Percentiles rank a stretch among this genome's conserved stretches.
Conservation (phyloP, 495 filamentous ascomycete species). For the Schizothecium vesticola region DNA sequence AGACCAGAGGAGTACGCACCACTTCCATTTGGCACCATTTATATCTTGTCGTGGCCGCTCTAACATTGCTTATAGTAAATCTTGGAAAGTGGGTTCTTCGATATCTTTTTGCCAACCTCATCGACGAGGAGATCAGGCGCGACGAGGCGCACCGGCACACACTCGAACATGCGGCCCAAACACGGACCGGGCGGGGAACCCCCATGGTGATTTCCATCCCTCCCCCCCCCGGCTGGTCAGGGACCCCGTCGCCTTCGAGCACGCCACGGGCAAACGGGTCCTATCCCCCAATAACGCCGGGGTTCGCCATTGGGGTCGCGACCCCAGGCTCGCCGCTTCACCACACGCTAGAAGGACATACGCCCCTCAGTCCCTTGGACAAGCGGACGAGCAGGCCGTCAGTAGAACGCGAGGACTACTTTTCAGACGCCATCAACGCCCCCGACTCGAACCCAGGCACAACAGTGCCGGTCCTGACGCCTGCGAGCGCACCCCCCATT, state of each 20-base stretch:
- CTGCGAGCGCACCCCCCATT: conserved; percentile 17
- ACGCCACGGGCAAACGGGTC: conserved; percentile 63
- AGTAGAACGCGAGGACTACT: conserved; percentile 42
- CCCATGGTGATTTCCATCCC: conserved; percentile 68
- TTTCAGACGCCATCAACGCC: conserved; percentile 39
- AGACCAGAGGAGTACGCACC: conserved; percentile 81
- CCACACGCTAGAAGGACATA: conserved; percentile 38
- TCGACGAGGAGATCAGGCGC: conserved; percentile 80
- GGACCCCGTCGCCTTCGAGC: conserved; percentile 34
- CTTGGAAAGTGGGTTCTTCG: conserved; percentile 95
- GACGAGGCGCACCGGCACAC: conserved; percentile 67
- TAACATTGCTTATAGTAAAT: conserved; percentile 58
- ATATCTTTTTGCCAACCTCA: conserved; percentile 83
- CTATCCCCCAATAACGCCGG: conserved; percentile 60
- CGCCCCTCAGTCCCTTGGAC: conserved; percentile 36
- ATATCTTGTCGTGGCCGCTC: neutral
- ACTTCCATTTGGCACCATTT: neutral
- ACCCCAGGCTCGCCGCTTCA: conserved; percentile 50
- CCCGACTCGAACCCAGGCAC: conserved; percentile 24
- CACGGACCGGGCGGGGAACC: conserved; percentile 50
- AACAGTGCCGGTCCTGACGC: conserved; percentile 30
- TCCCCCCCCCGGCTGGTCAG: conserved; percentile 47
- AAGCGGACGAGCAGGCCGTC: conserved; percentile 35
- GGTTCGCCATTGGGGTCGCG: conserved; percentile 71
- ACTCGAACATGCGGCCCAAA: conserved; percentile 57